phyloP scores from a whole-genome alignment of 345 rosid genomes.

The Laguncularia racemosa region DNA sequence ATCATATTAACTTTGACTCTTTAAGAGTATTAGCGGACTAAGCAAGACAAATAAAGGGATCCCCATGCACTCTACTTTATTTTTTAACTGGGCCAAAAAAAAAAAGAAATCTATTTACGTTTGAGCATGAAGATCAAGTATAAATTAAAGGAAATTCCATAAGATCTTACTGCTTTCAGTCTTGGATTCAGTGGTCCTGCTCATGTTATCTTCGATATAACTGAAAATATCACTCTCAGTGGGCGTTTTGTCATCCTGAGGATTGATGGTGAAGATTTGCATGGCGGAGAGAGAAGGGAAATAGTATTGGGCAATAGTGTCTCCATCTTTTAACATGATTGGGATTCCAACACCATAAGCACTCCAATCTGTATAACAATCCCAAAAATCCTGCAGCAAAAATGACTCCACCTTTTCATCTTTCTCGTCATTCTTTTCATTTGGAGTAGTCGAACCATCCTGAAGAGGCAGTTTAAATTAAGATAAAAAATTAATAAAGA shows the following conservation, averaged over 20 bases:
- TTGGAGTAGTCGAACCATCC: background rate
- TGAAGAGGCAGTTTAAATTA: too few species aligned
- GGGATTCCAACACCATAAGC: slow-evolving; percentile 46
- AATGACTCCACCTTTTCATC: slow-evolving; percentile 11
- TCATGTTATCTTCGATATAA: background rate
- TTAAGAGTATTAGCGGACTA: background rate
- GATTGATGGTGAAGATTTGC: slow-evolving; percentile 26
- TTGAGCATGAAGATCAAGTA: background rate
- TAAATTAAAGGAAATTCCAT: too few species aligned
- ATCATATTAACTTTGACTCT: too few species aligned
- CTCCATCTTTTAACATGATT: slow-evolving; percentile 23
- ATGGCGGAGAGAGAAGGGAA: slow-evolving; percentile 40
- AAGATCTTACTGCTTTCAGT: too few species aligned
- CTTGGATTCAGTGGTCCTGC: too few species aligned
- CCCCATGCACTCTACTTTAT: too few species aligned
- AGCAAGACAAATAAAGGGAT: background rate
- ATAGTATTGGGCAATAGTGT: slow-evolving; percentile 37
- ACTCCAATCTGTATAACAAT: slow-evolving; percentile 39
- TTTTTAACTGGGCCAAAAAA: too few species aligned
- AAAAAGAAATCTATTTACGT: too few species aligned
- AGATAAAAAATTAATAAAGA: background rate
- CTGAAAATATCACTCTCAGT: background rate
- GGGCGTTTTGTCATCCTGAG: background rate
- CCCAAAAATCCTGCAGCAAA: slow-evolving; percentile 34
- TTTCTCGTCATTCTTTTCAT: background rate